A percentile compares a stretch with the other conserved stretches of the same genome.
These are phyloP conservation scores for Cyclotella kingstonii DNA, from an alignment of 108 stramenopile species.

Conservation along the genomic window DNA sequence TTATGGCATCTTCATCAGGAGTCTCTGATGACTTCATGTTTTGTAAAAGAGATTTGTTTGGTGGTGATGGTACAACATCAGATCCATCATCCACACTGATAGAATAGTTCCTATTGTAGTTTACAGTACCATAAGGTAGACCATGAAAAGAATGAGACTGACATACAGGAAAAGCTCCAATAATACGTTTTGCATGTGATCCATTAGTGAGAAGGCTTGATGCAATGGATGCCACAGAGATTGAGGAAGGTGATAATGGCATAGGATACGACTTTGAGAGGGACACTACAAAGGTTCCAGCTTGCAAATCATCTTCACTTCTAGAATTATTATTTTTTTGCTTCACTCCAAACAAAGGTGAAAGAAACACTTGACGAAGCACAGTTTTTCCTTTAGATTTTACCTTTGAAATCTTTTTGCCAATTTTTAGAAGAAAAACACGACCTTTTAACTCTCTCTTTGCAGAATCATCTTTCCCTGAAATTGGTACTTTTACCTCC, in stretches of 20 bases:
- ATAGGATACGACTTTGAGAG: not conserved
- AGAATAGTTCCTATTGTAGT: slow-evolving; percentile 26
- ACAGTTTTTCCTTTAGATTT: slow-evolving; percentile 23
- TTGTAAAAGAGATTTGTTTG: not conserved
- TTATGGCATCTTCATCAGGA: slow-evolving; percentile 26
- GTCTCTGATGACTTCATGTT: not conserved
- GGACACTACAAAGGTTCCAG: not conserved
- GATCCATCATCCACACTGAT: slow-evolving; percentile 16
- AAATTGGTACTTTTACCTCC: not conserved
- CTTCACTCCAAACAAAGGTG: not conserved
- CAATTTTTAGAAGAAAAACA: slow-evolving; percentile 22
- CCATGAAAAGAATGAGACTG: not conserved
- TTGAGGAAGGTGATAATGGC: slow-evolving; percentile 26
- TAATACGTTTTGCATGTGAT: slow-evolving; percentile 10
- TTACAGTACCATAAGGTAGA: slow-evolving; percentile 23
- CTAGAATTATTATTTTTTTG: not conserved
- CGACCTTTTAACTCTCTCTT: slow-evolving; percentile 36
- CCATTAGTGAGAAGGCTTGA: slow-evolving; percentile 27
- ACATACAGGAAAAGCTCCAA: slow-evolving; percentile 25
- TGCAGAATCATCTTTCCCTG: not conserved
- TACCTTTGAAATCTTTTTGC: slow-evolving; percentile 39
- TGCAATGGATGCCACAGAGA: slow-evolving; percentile 25
- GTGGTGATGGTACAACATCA: slow-evolving; percentile 24
- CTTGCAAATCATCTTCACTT: not conserved
- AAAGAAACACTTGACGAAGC: slow-evolving; percentile 10